These are phyloP conservation scores for Cryptosporidium sp. DNA, from an alignment of 169 alveolate genomes.

Conservation along the genomic window DNA sequence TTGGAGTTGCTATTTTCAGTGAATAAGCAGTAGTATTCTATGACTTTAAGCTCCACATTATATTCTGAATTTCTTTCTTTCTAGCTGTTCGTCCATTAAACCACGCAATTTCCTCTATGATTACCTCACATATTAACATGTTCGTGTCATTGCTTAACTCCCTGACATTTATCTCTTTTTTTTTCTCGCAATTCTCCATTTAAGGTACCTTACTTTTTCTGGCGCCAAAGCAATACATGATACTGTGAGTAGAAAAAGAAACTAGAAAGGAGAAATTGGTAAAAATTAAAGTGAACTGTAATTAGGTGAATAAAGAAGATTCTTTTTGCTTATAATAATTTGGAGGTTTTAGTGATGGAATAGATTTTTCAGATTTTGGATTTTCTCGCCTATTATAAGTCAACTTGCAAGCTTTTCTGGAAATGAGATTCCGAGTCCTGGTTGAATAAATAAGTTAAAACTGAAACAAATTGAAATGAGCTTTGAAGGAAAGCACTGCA, in stretches of 20 bases:
- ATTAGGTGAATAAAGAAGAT: neutral
- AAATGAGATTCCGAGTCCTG: neutral
- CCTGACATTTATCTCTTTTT: neutral
- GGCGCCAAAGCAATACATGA: conserved; percentile 14
- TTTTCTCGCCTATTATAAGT: neutral
- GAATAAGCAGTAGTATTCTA: neutral
- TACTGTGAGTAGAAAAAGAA: neutral
- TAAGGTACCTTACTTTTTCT: neutral
- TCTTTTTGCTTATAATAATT: neutral
- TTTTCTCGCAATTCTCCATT: neutral
- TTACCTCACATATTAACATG: neutral
- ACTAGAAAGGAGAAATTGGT: neutral
- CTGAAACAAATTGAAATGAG: neutral
- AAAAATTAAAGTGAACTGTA: neutral
- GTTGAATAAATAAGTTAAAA: neutral
- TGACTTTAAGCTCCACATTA: neutral
- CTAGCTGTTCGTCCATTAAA: no score
- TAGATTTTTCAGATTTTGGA: neutral
- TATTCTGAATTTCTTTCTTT: neutral
- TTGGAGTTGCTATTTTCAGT: neutral
- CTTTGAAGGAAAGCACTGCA: neutral
- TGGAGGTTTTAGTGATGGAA: neutral
- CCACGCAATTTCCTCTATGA: neutral
- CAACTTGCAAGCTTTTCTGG: neutral
- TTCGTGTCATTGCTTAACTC: neutral